A percentile compares a stretch with the other conserved stretches of the same genome.
phyloP scores from a whole-genome alignment of 2,329 filamentous ascomycete genomes.

The Penicillium sp. region DNA sequence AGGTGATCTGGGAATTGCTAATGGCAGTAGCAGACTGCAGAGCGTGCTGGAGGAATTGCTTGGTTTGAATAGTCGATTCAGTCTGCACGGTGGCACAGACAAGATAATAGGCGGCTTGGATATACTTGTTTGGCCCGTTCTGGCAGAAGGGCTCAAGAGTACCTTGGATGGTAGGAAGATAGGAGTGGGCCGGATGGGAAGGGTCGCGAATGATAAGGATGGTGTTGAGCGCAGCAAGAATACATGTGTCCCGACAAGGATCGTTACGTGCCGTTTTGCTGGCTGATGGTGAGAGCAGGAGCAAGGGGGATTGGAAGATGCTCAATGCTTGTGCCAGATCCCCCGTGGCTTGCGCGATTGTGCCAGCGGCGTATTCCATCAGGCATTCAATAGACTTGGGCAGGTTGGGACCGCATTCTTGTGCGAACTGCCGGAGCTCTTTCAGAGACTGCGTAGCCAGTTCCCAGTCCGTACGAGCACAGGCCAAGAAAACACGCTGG shows the following conservation, averaged over 20 bases:
- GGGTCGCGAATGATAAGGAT: constrained; percentile 72
- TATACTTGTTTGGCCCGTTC: constrained; percentile 70
- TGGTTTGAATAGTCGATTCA: constrained; percentile 73
- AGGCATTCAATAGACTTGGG: constrained; percentile 54
- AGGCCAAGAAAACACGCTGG: constrained; percentile 70
- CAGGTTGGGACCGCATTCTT: constrained; percentile 46
- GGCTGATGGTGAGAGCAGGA: constrained; percentile 54
- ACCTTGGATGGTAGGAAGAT: constrained; percentile 64
- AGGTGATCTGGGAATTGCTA: constrained; percentile 76
- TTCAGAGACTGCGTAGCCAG: constrained; percentile 62
- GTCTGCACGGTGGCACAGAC: constrained; percentile 69
- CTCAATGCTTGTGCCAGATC: constrained; percentile 68
- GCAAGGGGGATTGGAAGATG: constrained; percentile 64
- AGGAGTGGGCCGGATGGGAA: constrained; percentile 57
- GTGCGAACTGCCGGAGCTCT: constrained; percentile 53
- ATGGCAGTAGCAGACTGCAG: constrained; percentile 69
- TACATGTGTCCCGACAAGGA: constrained; percentile 63
- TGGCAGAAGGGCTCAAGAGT: constrained; percentile 68
- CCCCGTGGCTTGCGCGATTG: constrained; percentile 76
- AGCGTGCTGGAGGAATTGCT: constrained; percentile 74
- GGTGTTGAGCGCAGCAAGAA: constrained; percentile 66
- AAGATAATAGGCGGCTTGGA: constrained; percentile 76
- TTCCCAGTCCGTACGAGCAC: constrained; percentile 70
- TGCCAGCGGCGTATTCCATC: constrained; percentile 71
- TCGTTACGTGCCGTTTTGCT: constrained; percentile 48